Base-by-base conservation (phyloP, 768 basidiomycete species). In the Hortiboletus campestris region DNA sequence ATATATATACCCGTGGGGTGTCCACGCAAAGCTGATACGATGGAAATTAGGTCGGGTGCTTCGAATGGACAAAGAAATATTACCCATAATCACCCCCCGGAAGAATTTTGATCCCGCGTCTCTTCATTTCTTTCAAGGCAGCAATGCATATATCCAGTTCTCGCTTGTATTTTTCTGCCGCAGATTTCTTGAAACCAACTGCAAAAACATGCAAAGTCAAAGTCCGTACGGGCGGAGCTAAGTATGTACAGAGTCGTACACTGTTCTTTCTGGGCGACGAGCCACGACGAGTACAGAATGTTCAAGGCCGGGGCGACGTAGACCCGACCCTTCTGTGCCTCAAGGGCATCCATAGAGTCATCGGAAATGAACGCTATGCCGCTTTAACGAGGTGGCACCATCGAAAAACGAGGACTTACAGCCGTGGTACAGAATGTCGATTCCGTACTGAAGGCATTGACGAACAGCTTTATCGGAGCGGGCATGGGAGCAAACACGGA, bases 61-160 rank as follows among this genome's bases (percentile, higher is more conserved):
- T 48, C 22, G 36, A 45, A 41, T n/a, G 29, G 25, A 47, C 20
- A 6, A n/a, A 9, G 9, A 34, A 44, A 28, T 5, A 4, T 57
- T 59, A 71, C 71, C 74, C 74, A 40, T 75, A 75, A 51, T 75
- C 74, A 22, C 73, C 74, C 0, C 74, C 74, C 1, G 74, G 73
- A 43, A 75, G 68, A 25, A 75, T 31, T 53, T 69, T 74, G 41
- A 74, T 70, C 1, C 72, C 74, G 0, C 73, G 68, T 25, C 22
- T 67, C 52, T 67, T 67, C 74, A 75, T 74, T 53, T 73, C 74
- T 46, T 73, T 72, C 48, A 74, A 39, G 7, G 64, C 73, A 12
- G 69, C 67, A 11, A 73, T 57, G 16, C 67, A 67, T 22, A 73
- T 66, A 22, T 70, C 73, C 6, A 74, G 50, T 34, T 75, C 74